Evolutionary conservation across 495 filamentous ascomycete genomes (phyloP), one percentile per base, ranked within the genome.

Genomic region (Aspergillus diversus): DNA sequence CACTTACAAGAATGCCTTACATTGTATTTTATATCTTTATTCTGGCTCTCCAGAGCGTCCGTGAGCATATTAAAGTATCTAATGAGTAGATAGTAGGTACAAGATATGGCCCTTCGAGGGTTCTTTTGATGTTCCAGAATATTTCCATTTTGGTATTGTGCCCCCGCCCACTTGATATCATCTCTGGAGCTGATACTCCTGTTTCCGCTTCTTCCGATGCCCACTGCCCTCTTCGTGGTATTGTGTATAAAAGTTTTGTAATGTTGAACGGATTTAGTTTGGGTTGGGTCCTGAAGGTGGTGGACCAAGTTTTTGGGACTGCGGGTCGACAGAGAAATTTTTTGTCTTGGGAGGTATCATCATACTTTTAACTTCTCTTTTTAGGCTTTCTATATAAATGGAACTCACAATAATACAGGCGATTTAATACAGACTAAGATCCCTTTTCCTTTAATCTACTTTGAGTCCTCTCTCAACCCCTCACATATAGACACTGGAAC

Each of bases 121-220:
- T 55, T 55, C 50, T 61, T 46, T 21, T 5, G 34, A 27, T 27
- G 50, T 61, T 61, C 59, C 37, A 55, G 59, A 61, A 55, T 46
- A 33, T 43, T 61, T 47, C 59, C 59, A 16, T 33, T 59, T 49
- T 11, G 11, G 39, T n/a, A 7, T 15, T 21, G 11, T 34, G 4
- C 17, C 21, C 32, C 17, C 21, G 39, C 15, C 27, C 56, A 59
- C 56, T 48, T 49, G 39, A 59, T 9, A 32, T 46, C 27, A 1
- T 47, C 27, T 57, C 17, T 31, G 27, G 27, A 32, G 32, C 17
- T 49, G 1, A 15, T 9, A 54, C 13, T 34, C 11, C 13, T 54
- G 8, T 34, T 54, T 32, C 51, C 50, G 50, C 31, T n/a, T 7
- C 50, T 53, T 53, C 50, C 51, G 51, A 7, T 7, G 34, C 16